These are phyloP conservation scores for Aciculoconidium aculeatum DNA, from an alignment of 805 yeast species.

Conservation along the genomic window DNA sequence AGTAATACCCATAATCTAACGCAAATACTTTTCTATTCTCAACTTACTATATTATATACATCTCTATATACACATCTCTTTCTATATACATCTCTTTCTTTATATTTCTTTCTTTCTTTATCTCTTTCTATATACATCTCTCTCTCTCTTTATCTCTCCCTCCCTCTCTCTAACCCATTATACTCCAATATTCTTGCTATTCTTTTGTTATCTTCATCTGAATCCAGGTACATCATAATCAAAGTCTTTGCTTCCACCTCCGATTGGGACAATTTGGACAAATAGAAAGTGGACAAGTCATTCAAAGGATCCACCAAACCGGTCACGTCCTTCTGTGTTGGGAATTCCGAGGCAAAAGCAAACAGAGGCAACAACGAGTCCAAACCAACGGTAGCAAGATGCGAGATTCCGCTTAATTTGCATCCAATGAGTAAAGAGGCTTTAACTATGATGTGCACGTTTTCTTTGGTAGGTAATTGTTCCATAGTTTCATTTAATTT, in stretches of 20 bases:
- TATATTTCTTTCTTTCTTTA: too few relatives aligned
- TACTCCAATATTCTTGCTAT: too few relatives aligned
- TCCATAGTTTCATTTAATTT: not conserved
- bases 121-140: too few relatives aligned
- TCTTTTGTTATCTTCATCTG: too few relatives aligned
- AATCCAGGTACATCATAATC: too few relatives aligned
- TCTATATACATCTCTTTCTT: too few relatives aligned
- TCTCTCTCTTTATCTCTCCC: too few relatives aligned
- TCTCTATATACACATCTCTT: too few relatives aligned
- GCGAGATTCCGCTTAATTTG: constrained; percentile 6
- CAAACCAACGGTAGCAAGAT: constrained; percentile 14
- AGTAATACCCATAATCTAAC: too few relatives aligned
- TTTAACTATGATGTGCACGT: constrained; percentile 5
- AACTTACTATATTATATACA: too few relatives aligned
- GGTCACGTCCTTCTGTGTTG: not conserved
- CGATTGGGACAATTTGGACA: constrained; percentile 13
- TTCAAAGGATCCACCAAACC: constrained; percentile 17
- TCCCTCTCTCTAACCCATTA: too few relatives aligned
- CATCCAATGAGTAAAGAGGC: constrained; percentile 10
- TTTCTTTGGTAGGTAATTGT: not conserved
- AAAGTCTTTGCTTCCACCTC: constrained; percentile 18
- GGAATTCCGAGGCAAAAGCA: constrained; percentile 9
- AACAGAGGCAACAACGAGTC: constrained; percentile 18
- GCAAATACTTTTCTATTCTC: too few relatives aligned
- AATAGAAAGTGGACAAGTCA: constrained; percentile 15